Conservation (phyloP, 2,329 filamentous ascomycete species). For the Nemania sp. region DNA sequence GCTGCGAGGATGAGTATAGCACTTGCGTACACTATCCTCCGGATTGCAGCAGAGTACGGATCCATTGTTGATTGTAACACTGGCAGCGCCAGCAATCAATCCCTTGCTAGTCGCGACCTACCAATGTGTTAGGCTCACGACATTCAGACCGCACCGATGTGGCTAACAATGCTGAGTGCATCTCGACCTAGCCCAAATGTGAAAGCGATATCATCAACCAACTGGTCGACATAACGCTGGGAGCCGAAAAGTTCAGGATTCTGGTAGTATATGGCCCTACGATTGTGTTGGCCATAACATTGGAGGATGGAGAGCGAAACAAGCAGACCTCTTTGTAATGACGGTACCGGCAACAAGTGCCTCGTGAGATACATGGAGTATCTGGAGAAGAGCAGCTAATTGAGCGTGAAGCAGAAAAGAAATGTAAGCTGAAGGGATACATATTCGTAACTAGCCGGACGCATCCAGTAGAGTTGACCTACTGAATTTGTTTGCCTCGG, state of each 20-base stretch:
- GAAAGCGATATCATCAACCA: constrained; percentile 74
- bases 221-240: constrained; percentile 69
- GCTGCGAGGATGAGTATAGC: not conserved
- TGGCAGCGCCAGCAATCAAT: constrained; percentile 63
- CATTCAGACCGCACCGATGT: not conserved
- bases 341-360: constrained; percentile 57
- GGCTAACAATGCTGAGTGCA: constrained; percentile 69
- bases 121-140: not conserved
- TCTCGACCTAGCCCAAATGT: constrained; percentile 67
- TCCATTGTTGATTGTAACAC: constrained; percentile 41
- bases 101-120: constrained; percentile 77
- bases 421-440: not conserved
- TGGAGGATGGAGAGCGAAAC: not conserved
- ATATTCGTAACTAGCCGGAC: no score
- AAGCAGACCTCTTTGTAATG: constrained; percentile 63
- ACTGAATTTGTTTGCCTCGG: constrained; percentile 37
- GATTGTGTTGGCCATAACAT: constrained; percentile 1
- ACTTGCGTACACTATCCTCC: constrained; percentile 36
- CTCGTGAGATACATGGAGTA: constrained; percentile 63
- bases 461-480: constrained; percentile 25
- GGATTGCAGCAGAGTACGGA: constrained; percentile 37
- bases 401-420: not conserved
- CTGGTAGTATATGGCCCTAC: constrained; percentile 81
- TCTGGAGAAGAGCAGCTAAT: constrained; percentile 58
- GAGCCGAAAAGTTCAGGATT: constrained; percentile 71